Conservation (phyloP, 441 rosid species). For the Populus trichocarpa region DNA sequence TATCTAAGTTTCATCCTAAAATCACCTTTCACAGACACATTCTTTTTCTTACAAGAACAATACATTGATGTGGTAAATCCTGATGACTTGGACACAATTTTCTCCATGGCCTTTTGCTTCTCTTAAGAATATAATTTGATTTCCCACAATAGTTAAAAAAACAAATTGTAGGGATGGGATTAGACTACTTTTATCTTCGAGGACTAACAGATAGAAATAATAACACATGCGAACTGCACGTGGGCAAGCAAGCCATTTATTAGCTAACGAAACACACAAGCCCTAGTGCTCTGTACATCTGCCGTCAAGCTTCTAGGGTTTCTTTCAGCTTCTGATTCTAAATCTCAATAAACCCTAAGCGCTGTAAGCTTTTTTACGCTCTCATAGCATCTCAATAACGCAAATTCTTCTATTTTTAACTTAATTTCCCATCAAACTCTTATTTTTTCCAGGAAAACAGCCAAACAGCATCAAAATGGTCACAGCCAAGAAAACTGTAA, state of each 20-base stretch:
- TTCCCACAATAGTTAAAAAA: neutral
- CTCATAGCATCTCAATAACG: neutral
- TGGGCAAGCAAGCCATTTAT: neutral
- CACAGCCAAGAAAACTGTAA: conserved; percentile 49
- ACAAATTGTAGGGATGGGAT: neutral
- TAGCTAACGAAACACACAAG: neutral
- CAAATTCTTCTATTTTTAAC: neutral
- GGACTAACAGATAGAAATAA: neutral
- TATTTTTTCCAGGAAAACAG: neutral
- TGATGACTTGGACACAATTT: neutral
- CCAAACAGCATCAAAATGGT: conserved; percentile 30
- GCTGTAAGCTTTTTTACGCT: neutral
- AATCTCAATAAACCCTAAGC: neutral
- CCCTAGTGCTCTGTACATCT: neutral
- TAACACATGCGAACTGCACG: neutral
- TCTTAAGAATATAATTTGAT: neutral
- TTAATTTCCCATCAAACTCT: neutral
- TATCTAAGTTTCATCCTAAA: neutral
- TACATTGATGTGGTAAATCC: neutral
- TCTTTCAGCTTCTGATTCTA: neutral
- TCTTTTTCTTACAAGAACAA: neutral
- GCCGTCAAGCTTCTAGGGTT: neutral
- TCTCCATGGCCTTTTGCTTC: neutral
- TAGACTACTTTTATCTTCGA: neutral
- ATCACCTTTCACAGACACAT: neutral